These are phyloP conservation scores for Penicillium riverlandense DNA, from an alignment of 495 filamentous ascomycete genomes.

Conservation along the genomic window DNA sequence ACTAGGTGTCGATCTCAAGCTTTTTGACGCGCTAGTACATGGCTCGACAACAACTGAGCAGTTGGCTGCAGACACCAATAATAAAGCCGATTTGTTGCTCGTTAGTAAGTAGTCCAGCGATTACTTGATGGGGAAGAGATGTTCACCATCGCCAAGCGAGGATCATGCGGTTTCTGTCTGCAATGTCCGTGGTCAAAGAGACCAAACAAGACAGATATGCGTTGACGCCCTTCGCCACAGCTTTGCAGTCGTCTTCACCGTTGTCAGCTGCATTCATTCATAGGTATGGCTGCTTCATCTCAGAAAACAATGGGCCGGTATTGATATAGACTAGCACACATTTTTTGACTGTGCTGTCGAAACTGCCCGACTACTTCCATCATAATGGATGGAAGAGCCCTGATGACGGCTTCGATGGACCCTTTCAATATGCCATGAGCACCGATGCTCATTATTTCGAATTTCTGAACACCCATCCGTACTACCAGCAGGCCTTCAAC, in stretches of 20 bases:
- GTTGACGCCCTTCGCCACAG: constrained; percentile 4
- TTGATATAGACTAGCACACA: constrained; percentile 1
- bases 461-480: constrained; percentile 3
- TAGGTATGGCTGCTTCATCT: constrained; percentile 1
- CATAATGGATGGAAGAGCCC: constrained; percentile 6
- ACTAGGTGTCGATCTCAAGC: constrained; percentile 12
- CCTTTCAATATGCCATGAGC: constrained; percentile 8
- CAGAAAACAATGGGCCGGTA: not conserved
- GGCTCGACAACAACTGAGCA: not conserved
- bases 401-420: constrained; percentile 6
- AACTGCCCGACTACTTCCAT: constrained; percentile 10
- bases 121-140: not conserved
- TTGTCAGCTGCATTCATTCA: constrained; percentile 11
- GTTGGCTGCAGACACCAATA: not conserved
- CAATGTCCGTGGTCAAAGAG: constrained; percentile 8
- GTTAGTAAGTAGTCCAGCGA: constrained; percentile 6
- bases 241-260: constrained; percentile 7
- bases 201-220: constrained; percentile 2
- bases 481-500: constrained; percentile 13
- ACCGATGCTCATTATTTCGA: constrained; percentile 10
- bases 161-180: constrained; percentile 9
- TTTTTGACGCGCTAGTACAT: constrained; percentile 12
- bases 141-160: constrained; percentile 1
- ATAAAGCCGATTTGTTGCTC: constrained; percentile 8
- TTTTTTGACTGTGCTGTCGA: constrained; percentile 7